phyloP scores from a whole-genome alignment of 371 early-diverging fungal species.

The Antonospora locustae region DNA sequence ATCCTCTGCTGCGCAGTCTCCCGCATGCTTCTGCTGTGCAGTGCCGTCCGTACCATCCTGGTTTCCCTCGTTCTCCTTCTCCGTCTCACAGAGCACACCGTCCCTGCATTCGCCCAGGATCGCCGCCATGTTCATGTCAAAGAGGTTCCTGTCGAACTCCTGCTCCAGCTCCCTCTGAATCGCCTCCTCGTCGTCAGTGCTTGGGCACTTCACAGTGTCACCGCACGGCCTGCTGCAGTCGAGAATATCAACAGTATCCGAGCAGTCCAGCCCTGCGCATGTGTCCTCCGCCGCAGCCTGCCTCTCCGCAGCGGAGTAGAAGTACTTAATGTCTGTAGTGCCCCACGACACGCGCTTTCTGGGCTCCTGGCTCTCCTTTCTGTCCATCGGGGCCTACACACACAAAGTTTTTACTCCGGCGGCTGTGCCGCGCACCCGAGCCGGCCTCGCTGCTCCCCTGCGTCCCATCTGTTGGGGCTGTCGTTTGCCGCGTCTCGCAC shows the following conservation, averaged over 20 bases:
- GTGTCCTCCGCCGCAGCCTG: background rate
- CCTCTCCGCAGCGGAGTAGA: constrained; percentile 10
- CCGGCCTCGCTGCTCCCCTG: constrained; percentile 10
- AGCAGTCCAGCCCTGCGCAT: too few relatives aligned
- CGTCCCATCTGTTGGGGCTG: constrained; percentile 37
- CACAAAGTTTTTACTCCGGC: too few relatives aligned
- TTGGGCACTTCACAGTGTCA: background rate
- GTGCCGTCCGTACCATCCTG: background rate
- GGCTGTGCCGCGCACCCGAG: constrained; percentile 30
- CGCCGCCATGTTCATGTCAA: background rate
- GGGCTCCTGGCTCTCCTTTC: constrained; percentile 15
- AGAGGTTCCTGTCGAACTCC: background rate
- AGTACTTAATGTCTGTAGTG: constrained; percentile 21
- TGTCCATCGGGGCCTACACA: too few relatives aligned
- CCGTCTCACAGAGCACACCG: background rate
- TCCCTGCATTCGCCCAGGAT: background rate
- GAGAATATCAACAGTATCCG: too few relatives aligned
- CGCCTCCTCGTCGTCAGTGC: background rate
- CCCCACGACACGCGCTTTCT: constrained; percentile 39
- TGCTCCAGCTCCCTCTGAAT: background rate
- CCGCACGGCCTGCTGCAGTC: background rate
- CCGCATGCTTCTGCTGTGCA: background rate
- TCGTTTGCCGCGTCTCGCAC: constrained; percentile 26
- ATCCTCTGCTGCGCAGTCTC: constrained; percentile 12
- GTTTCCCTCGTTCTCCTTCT: background rate